Evolutionary conservation across 345 rosid genomes (phyloP).

Genomic region (Hibiscus tridactylites): DNA sequence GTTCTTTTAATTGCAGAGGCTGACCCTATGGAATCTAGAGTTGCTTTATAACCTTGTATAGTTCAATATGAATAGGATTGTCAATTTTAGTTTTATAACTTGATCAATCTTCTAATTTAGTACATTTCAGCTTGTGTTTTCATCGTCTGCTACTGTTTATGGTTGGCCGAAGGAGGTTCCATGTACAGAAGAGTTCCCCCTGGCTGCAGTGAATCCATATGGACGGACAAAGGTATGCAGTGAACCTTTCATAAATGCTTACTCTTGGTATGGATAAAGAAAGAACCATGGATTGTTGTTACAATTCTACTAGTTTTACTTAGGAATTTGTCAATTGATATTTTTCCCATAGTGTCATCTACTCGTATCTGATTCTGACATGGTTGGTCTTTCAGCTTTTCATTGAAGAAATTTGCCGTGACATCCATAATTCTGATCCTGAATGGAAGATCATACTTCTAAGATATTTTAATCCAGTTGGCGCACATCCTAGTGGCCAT

Average conservation of each 20-base stretch:
- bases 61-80: neutral
- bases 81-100: neutral
- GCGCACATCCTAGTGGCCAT: constrained; percentile 89
- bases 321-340: neutral
- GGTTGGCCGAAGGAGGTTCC: constrained; percentile 98
- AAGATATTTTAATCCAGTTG: constrained; percentile 96
- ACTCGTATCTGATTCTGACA: constrained; percentile 13
- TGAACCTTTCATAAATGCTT: neutral
- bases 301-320: neutral
- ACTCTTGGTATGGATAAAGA: neutral
- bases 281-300: neutral
- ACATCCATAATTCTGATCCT: constrained; percentile 54
- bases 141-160: constrained; percentile 64
- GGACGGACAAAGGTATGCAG: constrained; percentile 78
- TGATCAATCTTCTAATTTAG: constrained; percentile 14
- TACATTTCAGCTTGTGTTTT: constrained; percentile 78
- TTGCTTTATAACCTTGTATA: neutral
- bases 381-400: constrained; percentile 45
- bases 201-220: constrained; percentile 75
- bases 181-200: constrained; percentile 80
- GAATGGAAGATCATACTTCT: constrained; percentile 91
- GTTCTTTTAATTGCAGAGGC: neutral
- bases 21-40: neutral
- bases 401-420: constrained; percentile 92
- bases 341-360: neutral